Percentiles rank a stretch among this genome's conserved stretches.
phyloP scores from a whole-genome alignment of 2,329 filamentous ascomycete species.

The Colletotrichum sp. region DNA sequence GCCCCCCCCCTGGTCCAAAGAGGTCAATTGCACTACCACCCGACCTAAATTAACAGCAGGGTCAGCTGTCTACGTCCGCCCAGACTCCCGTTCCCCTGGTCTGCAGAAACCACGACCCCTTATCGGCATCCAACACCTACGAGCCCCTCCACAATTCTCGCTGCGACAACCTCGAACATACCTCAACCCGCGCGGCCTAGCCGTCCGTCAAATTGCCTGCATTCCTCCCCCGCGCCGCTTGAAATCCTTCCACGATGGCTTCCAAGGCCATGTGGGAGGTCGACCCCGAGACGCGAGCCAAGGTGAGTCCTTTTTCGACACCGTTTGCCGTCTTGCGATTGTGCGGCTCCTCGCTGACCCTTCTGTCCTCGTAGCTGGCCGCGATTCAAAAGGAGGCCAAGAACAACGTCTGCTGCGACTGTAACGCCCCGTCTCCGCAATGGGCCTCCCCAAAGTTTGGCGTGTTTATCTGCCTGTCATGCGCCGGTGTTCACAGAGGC shows the following conservation, averaged over 20 bases:
- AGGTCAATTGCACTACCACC: not conserved
- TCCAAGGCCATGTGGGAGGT: conserved; percentile 96
- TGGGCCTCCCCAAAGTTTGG: conserved; percentile 98
- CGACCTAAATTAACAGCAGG: not conserved
- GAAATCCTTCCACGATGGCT: conserved; percentile 51
- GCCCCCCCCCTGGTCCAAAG: not conserved
- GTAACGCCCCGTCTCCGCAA: conserved; percentile 93
- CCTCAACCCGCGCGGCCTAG: not conserved
- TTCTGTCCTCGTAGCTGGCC: conserved; percentile 66
- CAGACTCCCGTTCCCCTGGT: conserved; percentile 7
- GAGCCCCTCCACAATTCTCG: conserved; percentile 17
- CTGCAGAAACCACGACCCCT: conserved; percentile 11
- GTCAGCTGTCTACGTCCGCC: conserved; percentile 1
- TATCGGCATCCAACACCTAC: conserved; percentile 8
- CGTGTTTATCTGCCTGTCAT: conserved; percentile 97
- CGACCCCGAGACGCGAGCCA: conserved; percentile 94
- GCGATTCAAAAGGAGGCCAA: conserved; percentile 88
- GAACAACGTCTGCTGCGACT: conserved; percentile 94
- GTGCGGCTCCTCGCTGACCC: not conserved
- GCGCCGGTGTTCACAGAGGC: conserved; percentile 91
- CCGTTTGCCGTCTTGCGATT: not conserved
- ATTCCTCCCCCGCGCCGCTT: not conserved
- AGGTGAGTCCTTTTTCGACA: conserved; percentile 60
- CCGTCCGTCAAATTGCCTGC: not conserved
- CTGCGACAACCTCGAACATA: conserved; percentile 10